Conservation (phyloP, 164 flowering plant species). For the Euptelea pleiosperma region DNA sequence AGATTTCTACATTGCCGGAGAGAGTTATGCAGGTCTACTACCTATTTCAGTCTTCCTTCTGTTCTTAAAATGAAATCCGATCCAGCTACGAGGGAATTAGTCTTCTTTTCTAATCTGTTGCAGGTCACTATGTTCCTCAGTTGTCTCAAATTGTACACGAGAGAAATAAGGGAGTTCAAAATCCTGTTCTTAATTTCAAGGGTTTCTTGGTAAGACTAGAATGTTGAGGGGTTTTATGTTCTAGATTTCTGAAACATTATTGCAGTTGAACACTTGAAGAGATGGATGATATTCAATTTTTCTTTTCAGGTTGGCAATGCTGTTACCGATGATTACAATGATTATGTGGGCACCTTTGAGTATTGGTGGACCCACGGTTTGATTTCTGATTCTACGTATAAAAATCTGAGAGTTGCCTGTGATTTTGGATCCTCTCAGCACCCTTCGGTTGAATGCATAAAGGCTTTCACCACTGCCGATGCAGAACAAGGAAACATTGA, state of each 20-base stretch:
- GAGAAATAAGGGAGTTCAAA: slow-evolving; percentile 63
- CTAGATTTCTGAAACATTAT: not conserved
- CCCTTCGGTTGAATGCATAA: slow-evolving; percentile 66
- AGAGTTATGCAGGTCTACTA: slow-evolving; percentile 87
- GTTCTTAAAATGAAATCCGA: not conserved
- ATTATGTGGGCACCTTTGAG: slow-evolving; percentile 88
- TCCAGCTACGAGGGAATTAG: not conserved
- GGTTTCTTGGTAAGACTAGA: slow-evolving; percentile 71
- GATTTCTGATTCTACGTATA: slow-evolving; percentile 88
- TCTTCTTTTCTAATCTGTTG: slow-evolving; percentile 18
- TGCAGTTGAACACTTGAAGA: slow-evolving; percentile 1
- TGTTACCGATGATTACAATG: slow-evolving; percentile 90
- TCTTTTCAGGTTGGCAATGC: slow-evolving; percentile 86
- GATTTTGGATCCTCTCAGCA: slow-evolving; percentile 57
- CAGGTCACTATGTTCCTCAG: slow-evolving; percentile 99
- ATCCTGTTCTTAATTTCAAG: slow-evolving; percentile 75
- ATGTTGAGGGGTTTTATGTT: slow-evolving; percentile 1
- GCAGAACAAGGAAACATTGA: slow-evolving; percentile 83
- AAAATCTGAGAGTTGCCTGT: slow-evolving; percentile 43
- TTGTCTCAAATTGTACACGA: slow-evolving; percentile 62
- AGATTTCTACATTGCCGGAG: slow-evolving; percentile 93
- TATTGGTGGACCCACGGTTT: slow-evolving; percentile 98
- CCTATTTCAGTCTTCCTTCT: not conserved
- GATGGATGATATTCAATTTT: slow-evolving; percentile 1
- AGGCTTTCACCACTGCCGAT: slow-evolving; percentile 51